Evolutionary conservation across 768 basidiomycete genomes (phyloP).

Genomic region (Sistotremastrum niveocremeum): DNA sequence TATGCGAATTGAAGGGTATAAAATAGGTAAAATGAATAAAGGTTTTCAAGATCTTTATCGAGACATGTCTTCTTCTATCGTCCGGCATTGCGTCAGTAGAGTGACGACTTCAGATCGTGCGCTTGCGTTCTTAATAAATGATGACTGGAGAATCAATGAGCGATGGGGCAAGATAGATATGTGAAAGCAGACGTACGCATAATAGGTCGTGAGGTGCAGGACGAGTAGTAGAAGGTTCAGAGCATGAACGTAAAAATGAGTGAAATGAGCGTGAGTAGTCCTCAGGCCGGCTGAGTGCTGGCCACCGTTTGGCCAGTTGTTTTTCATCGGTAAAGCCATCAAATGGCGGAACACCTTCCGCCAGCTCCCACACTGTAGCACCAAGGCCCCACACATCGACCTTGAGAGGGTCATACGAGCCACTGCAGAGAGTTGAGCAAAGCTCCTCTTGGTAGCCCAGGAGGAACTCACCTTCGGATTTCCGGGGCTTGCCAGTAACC

Average conservation of each 20-base stretch:
- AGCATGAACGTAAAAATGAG: constrained; percentile 57
- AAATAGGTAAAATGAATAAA: not conserved
- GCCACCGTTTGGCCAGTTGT: constrained; percentile 47
- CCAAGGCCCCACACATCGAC: constrained; percentile 75
- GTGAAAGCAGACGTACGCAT: constrained; percentile 30
- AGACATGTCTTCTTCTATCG: constrained; percentile 38
- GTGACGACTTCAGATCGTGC: constrained; percentile 55
- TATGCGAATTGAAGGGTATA: not conserved
- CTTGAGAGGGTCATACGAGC: constrained; percentile 58
- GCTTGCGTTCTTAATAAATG: constrained; percentile 55
- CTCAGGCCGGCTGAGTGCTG: constrained; percentile 42
- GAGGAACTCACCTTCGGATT: constrained; percentile 45
- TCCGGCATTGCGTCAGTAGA: constrained; percentile 50
- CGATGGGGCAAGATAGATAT: not conserved
- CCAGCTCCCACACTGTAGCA: constrained; percentile 75
- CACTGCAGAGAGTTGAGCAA: constrained; percentile 23
- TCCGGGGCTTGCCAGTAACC: constrained; percentile 82
- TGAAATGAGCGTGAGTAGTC: constrained; percentile 56
- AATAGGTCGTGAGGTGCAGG: constrained; percentile 44
- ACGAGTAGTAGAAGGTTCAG: constrained; percentile 40
- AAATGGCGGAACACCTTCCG: constrained; percentile 64
- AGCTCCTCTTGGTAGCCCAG: not conserved
- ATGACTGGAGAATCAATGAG: constrained; percentile 25
- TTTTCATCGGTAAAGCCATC: constrained; percentile 34
- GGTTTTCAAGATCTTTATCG: not conserved